Evolutionary conservation across 306 rosid species (phyloP).

Genomic region (Notholithocarpus densiflorus): DNA sequence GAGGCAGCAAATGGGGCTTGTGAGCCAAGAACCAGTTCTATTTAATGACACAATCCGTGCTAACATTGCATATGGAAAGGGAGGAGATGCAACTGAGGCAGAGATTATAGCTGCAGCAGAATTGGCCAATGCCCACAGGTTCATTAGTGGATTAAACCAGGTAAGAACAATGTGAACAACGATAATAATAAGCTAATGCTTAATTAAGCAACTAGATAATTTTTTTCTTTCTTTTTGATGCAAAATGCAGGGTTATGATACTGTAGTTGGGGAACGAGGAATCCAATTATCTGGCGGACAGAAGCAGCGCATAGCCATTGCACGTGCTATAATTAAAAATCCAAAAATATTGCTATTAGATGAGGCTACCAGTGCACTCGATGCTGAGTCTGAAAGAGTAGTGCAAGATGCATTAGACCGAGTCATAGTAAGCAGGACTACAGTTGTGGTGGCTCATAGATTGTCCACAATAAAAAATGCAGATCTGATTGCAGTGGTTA

Average conservation of each 20-base stretch:
- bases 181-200: too few relatives aligned
- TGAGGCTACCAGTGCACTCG: conserved; percentile 90
- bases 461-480: conserved; percentile 83
- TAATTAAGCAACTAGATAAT: too few relatives aligned
- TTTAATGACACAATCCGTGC: conserved; percentile 81
- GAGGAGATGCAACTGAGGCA: conserved; percentile 73
- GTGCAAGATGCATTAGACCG: conserved; percentile 86
- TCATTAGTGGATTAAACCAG: conserved; percentile 73
- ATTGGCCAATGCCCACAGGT: conserved; percentile 80
- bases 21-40: conserved; percentile 78
- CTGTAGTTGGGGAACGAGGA: conserved; percentile 81
- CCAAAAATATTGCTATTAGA: conserved; percentile 75
- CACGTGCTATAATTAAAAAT: conserved; percentile 74
- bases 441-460: conserved; percentile 81
- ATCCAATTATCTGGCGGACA: conserved; percentile 83
- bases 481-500: conserved; percentile 79
- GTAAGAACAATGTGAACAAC: conserved; percentile 19
- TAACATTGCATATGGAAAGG: conserved; percentile 80
- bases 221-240: conserved; percentile 3
- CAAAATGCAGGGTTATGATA: conserved; percentile 61
- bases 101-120: conserved; percentile 73
- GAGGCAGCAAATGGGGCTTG: conserved; percentile 90
- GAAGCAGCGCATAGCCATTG: conserved; percentile 83
- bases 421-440: conserved; percentile 76
- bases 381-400: conserved; percentile 79